phyloP scores from a whole-genome alignment of 2,329 filamentous ascomycete species.

The Ascochyta pisi region DNA sequence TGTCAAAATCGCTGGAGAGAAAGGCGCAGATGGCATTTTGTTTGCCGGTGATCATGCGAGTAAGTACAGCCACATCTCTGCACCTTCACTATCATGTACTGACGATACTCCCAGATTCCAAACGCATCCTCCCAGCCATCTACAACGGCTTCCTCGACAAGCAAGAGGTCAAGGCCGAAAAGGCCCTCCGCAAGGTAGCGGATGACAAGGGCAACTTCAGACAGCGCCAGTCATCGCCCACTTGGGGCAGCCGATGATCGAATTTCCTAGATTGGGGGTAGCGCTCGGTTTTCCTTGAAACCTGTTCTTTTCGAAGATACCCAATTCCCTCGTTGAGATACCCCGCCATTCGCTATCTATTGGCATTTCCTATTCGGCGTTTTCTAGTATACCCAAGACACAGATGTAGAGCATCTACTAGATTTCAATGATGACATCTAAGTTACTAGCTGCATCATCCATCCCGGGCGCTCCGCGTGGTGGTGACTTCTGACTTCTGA shows the following conservation, averaged over 20 bases:
- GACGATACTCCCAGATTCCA: slow-evolving; percentile 37
- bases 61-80: slow-evolving; percentile 49
- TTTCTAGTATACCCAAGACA: slow-evolving; percentile 9
- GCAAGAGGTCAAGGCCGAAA: slow-evolving; percentile 44
- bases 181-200: slow-evolving; percentile 47
- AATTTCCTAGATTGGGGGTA: slow-evolving; percentile 9
- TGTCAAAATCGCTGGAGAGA: slow-evolving; percentile 70
- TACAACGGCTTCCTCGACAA: slow-evolving; percentile 47
- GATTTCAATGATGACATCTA: slow-evolving; percentile 17
- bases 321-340: slow-evolving; percentile 39
- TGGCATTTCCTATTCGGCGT: slow-evolving; percentile 17
- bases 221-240: slow-evolving; percentile 46
- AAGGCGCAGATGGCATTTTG: slow-evolving; percentile 72
- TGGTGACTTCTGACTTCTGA: slow-evolving; percentile 4
- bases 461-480: slow-evolving; percentile 2
- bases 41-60: slow-evolving; percentile 83
- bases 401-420: slow-evolving; percentile 6
- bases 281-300: slow-evolving; percentile 21
- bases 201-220: slow-evolving; percentile 50
- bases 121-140: slow-evolving; percentile 41
- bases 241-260: slow-evolving; percentile 46
- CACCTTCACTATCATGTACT: slow-evolving; percentile 14
- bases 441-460: slow-evolving; percentile 8
- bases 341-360: slow-evolving; percentile 35
- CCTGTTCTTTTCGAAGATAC: slow-evolving; percentile 35